Percentiles rank a stretch among this genome's conserved stretches.
Conservation (phyloP, 139 green algal genomes). For the Edaphochlamys debaryana region DNA sequence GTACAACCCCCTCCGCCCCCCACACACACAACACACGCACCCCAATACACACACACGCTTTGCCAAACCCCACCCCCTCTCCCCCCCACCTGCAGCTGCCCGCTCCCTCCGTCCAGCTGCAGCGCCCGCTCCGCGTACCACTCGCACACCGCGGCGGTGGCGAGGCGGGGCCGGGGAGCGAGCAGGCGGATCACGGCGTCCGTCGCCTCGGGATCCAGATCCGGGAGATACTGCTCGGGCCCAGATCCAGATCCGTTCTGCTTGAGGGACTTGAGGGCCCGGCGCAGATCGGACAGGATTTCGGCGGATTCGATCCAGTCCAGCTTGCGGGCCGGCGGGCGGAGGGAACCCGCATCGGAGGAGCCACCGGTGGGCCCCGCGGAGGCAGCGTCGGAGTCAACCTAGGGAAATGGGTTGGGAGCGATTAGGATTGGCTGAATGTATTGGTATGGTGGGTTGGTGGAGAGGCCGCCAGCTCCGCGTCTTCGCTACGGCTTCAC, state of each 20-base stretch:
- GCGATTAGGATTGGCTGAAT: too few relatives aligned
- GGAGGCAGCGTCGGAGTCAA: background rate
- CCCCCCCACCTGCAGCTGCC: slow-evolving; percentile 29
- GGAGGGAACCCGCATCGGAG: background rate
- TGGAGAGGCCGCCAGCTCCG: too few relatives aligned
- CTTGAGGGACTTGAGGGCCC: background rate
- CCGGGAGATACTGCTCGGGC: background rate
- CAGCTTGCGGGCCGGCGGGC: background rate
- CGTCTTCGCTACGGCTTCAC: too few relatives aligned
- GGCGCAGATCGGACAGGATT: background rate
- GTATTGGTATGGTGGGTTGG: too few relatives aligned
- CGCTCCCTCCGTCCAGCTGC: slow-evolving; percentile 20
- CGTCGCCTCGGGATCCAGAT: slow-evolving; percentile 14
- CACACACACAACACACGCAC: too few relatives aligned
- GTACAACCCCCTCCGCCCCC: too few relatives aligned
- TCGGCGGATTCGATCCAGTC: slow-evolving; percentile 18
- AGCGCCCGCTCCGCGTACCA: slow-evolving; percentile 38
- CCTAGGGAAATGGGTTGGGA: background rate
- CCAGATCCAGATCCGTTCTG: background rate
- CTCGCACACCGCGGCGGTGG: background rate
- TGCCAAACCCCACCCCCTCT: background rate
- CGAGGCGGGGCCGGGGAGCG: background rate
- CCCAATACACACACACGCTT: too few relatives aligned
- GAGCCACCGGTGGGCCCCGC: too few relatives aligned
- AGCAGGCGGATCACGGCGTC: slow-evolving; percentile 3